A percentile compares a stretch with the other conserved stretches of the same genome.
These are phyloP conservation scores for Skeletonema tropicum DNA, from an alignment of 108 stramenopile genomes.

Conservation along the genomic window DNA sequence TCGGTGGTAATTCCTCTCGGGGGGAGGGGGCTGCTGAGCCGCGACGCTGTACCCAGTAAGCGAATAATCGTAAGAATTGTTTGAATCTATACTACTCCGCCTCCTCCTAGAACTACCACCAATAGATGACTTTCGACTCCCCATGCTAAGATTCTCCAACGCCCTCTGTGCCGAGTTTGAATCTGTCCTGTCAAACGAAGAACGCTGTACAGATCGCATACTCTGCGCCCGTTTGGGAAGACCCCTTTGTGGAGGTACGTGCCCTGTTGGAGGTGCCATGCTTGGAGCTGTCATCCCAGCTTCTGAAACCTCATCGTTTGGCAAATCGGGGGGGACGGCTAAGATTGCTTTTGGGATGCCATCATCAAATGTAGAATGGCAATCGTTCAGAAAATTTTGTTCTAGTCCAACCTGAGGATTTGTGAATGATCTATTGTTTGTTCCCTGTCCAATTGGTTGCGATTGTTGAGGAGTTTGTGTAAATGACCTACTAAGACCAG, in stretches of 20 bases:
- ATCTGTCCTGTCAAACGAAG: neutral
- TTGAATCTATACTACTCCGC: neutral
- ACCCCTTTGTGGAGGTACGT: neutral
- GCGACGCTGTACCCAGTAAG: neutral
- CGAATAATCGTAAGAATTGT: neutral
- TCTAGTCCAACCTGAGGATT: neutral
- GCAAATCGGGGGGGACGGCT: neutral
- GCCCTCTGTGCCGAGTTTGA: neutral
- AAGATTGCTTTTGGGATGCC: conserved; percentile 1
- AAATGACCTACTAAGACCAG: neutral
- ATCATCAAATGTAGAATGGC: neutral
- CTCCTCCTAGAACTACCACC: neutral
- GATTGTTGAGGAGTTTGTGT: neutral
- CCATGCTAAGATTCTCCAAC: neutral
- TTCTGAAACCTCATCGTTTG: neutral
- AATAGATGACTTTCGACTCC: neutral
- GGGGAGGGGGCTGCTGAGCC: neutral
- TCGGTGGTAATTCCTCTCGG: neutral
- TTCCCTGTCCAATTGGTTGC: neutral
- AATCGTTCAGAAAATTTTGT: neutral
- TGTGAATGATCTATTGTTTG: neutral
- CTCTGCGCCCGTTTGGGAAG: neutral
- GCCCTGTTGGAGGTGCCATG: neutral
- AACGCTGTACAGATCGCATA: neutral
- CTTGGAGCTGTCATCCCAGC: neutral